Evolutionary conservation across 2,329 filamentous ascomycete genomes (phyloP), one percentile per base, ranked within the genome.

Genomic region (Phaeosphaeria sp.): DNA sequence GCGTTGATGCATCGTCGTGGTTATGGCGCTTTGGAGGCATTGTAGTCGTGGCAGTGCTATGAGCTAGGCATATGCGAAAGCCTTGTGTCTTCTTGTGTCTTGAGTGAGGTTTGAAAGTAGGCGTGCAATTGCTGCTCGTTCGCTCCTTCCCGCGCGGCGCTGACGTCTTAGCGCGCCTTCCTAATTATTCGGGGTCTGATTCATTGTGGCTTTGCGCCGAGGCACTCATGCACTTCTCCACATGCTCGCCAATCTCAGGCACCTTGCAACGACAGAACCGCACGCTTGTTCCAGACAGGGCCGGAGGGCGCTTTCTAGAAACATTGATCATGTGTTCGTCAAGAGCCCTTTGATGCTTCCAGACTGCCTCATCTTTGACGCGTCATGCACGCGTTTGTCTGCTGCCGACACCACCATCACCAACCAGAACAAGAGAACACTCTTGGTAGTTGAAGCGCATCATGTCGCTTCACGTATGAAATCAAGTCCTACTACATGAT

Each of bases 11-110:
- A 63, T 81, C 66, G 64, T 82, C 80, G 56, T 80, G 77, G 53
- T 74, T 66, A 51, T 71, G 65, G 53, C 71, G 71, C 69, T 66
- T 78, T 55, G 77, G 77, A 55, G 77, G 77, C 77, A 79, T 79
- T 45, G 54, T 60, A 43, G 40, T 50, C 48, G 46, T 55, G 50
- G 43, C 54, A 51, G 55, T 54, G 49, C 42, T 30, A 24, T 43
- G 21, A 20, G 7, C 30, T 36, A 13, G 15, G 30, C 3, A 7
- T 13, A 33, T 25, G 27, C 30, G 46, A 43, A 54, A 30, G 39
- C 11, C n/a, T 17, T 15, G 15, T 27, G 51, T 25, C 53, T 51
- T 20, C 33, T n/a, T n/a, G n/a, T n/a, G n/a, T n/a, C n/a, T n/a
- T n/a, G n/a, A 47, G 49, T 36, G 43, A 42, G 22, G 48, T 50